Evolutionary conservation across 2,329 filamentous ascomycete genomes (phyloP).

Genomic region (Talaromyces islandicus): DNA sequence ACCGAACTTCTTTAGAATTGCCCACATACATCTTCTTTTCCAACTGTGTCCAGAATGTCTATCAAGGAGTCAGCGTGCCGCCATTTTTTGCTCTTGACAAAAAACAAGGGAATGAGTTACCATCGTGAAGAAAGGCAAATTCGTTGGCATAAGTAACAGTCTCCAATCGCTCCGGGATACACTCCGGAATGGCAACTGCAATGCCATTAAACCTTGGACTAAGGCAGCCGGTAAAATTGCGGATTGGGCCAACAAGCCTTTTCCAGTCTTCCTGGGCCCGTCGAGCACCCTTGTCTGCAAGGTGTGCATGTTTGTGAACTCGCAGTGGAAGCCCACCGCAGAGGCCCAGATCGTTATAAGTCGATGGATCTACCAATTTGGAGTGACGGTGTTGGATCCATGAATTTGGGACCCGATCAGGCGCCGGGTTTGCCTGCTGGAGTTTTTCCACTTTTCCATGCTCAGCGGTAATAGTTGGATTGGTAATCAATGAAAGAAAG

Average conservation of each 20-base stretch:
- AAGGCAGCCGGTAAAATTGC: constrained; percentile 17
- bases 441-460: background rate
- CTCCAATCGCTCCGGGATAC: constrained; percentile 34
- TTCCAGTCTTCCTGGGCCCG: background rate
- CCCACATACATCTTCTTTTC: background rate
- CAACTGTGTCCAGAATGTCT: background rate
- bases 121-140: constrained; percentile 37
- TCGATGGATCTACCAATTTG: background rate
- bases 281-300: background rate
- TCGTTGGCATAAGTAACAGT: constrained; percentile 36
- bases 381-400: background rate
- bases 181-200: constrained; percentile 29
- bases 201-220: constrained; percentile 23
- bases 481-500: background rate
- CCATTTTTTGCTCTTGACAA: background rate
- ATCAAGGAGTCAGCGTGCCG: background rate
- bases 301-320: background rate
- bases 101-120: constrained; percentile 17
- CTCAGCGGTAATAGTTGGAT: background rate
- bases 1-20: background rate
- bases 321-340: background rate
- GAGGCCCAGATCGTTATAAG: background rate
- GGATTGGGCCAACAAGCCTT: background rate
- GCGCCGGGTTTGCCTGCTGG: background rate
- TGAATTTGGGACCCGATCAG: background rate